Conservation (phyloP, 1,284 basidiomycete species). For the Mycena citricolor region DNA sequence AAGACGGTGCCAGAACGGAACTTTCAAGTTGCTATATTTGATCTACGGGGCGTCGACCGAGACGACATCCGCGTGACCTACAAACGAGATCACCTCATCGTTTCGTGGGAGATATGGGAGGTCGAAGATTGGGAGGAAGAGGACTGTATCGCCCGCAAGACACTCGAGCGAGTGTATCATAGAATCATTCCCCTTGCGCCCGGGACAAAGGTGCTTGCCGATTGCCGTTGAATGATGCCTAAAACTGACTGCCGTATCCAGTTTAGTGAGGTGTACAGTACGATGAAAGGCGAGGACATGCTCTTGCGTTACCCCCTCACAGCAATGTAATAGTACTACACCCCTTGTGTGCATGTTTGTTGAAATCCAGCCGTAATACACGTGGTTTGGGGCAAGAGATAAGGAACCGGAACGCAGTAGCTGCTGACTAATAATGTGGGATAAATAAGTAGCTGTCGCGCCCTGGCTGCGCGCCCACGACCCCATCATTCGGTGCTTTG, state of each 20-base stretch:
- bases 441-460: slow-evolving; percentile 13
- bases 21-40: slow-evolving; percentile 15
- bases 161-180: slow-evolving; percentile 19
- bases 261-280: slow-evolving; percentile 16
- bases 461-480: no score
- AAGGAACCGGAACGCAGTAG: no score
- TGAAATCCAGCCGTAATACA: no score
- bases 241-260: slow-evolving; percentile 1
- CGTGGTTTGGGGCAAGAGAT: no score
- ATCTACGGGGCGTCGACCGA: slow-evolving; percentile 15
- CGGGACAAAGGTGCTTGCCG: slow-evolving; percentile 11
- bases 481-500: no score
- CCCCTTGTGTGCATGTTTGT: no score
- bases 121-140: slow-evolving; percentile 20
- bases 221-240: not conserved
- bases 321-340: no score
- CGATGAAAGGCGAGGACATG: slow-evolving; percentile 19
- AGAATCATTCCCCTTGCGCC: slow-evolving; percentile 16
- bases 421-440: no score
- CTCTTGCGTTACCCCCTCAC: slow-evolving; percentile 19
- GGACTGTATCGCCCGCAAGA: slow-evolving; percentile 19
- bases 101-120: slow-evolving; percentile 23
- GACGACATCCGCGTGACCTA: slow-evolving; percentile 20
- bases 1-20: slow-evolving; percentile 9
- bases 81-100: slow-evolving; percentile 18